These are phyloP conservation scores for Ophiostoma sp. DNA, from an alignment of 2,329 filamentous ascomycete genomes.

Conservation along the genomic window DNA sequence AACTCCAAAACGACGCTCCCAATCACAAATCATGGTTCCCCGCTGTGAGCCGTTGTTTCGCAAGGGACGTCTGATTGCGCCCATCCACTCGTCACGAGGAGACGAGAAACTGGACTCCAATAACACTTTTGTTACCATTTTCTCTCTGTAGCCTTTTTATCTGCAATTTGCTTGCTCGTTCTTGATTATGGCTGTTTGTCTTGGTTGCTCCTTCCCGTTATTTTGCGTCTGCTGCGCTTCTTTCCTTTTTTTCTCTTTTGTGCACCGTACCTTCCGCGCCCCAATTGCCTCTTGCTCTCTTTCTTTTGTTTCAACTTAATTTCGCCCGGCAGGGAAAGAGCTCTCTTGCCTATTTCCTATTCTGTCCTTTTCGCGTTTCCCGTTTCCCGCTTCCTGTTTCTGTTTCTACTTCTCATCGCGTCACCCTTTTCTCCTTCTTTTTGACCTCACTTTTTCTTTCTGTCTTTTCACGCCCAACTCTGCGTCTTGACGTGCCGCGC, in stretches of 20 bases:
- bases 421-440: slow-evolving; percentile 13
- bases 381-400: background rate
- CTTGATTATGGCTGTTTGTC: slow-evolving; percentile 6
- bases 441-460: background rate
- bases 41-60: background rate
- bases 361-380: slow-evolving; percentile 17
- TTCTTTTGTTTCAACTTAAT: background rate
- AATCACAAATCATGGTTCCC: slow-evolving; percentile 2
- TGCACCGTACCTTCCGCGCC: background rate
- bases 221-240: background rate
- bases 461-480: background rate
- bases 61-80: background rate
- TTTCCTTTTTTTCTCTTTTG: background rate
- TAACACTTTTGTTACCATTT: background rate
- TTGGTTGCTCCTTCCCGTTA: background rate
- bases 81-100: slow-evolving; percentile 9
- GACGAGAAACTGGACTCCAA: background rate
- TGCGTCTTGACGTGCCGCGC: background rate
- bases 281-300: background rate
- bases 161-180: background rate
- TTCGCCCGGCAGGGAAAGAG: slow-evolving; percentile 4
- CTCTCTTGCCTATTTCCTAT: slow-evolving; percentile 2
- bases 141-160: background rate
- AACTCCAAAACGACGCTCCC: background rate
- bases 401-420: slow-evolving; percentile 8